These are phyloP conservation scores for Botryobasidium botryosum DNA, from an alignment of 768 basidiomycete species.

Conservation along the genomic window DNA sequence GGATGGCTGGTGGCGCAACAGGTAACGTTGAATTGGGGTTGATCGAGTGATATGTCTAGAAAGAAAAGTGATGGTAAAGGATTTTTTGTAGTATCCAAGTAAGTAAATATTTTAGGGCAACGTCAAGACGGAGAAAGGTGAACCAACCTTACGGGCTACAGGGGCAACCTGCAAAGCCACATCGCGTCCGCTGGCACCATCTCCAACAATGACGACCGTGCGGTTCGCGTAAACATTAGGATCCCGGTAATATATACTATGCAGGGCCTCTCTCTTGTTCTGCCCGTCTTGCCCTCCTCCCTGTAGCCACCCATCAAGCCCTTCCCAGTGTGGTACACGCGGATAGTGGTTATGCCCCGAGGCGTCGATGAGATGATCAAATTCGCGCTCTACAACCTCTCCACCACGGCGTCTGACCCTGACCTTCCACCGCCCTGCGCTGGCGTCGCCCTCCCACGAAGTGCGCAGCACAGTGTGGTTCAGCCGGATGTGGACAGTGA, in stretches of 20 bases:
- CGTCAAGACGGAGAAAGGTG: neutral
- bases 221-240: constrained; percentile 28
- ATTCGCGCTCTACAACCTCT: constrained; percentile 11
- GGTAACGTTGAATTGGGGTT: neutral
- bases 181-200: constrained; percentile 32
- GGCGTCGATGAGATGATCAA: constrained; percentile 40
- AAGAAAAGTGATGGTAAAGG: neutral
- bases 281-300: constrained; percentile 14
- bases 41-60: constrained; percentile 9
- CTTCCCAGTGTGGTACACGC: constrained; percentile 27
- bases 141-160: constrained; percentile 27
- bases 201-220: constrained; percentile 34
- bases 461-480: constrained; percentile 29
- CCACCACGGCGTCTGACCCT: constrained; percentile 17
- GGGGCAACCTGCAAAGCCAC: constrained; percentile 26
- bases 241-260: constrained; percentile 37
- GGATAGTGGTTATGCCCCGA: constrained; percentile 42
- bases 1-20: neutral
- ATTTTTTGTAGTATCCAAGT: neutral
- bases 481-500: constrained; percentile 26
- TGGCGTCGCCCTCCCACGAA: constrained; percentile 27
- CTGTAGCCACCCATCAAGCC: constrained; percentile 36
- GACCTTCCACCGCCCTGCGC: constrained; percentile 30
- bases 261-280: constrained; percentile 26
- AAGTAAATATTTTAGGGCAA: neutral